Percentiles rank a stretch among this genome's conserved stretches.
Conservation (phyloP, 331 rosid genomes). For the Rosa hybrid region DNA sequence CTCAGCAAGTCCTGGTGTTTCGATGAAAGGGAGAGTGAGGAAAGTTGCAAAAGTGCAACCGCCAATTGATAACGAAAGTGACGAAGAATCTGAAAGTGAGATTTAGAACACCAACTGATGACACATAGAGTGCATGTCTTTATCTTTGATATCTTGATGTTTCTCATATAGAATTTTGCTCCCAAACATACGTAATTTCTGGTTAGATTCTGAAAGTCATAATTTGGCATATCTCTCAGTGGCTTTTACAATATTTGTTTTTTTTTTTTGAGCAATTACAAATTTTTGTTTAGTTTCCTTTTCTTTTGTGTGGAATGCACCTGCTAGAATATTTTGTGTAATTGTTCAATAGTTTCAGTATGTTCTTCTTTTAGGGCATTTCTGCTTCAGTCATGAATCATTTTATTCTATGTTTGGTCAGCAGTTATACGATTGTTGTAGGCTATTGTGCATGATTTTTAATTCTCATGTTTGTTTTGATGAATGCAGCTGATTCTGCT, state of each 20-base stretch:
- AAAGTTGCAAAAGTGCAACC: slow-evolving; percentile 84
- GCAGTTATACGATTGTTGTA: background rate
- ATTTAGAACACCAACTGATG: slow-evolving; percentile 26
- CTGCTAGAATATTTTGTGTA: background rate
- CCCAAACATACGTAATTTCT: slow-evolving; percentile 5
- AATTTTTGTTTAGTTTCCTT: background rate
- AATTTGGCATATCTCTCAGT: too few relatives aligned
- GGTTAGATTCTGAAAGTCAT: background rate
- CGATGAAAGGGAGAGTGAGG: slow-evolving; percentile 88
- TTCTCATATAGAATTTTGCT: background rate
- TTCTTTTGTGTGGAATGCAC: background rate
- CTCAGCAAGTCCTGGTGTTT: slow-evolving; percentile 85
- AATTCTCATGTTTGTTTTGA: slow-evolving; percentile 28
- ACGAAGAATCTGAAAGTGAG: slow-evolving; percentile 90
- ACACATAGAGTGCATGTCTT: slow-evolving; percentile 30
- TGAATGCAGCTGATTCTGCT: slow-evolving; percentile 74
- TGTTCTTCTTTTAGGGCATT: background rate
- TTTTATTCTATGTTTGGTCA: background rate
- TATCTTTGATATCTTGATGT: slow-evolving; percentile 15
- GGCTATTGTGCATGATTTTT: background rate
- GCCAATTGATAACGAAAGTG: slow-evolving; percentile 79
- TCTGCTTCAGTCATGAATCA: background rate
- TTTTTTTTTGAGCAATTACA: too few relatives aligned
- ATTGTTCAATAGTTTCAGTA: background rate
- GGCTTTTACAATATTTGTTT: too few relatives aligned